Percentiles rank a stretch among this genome's conserved stretches.
These are phyloP conservation scores for Zygosaccharomyces pseudobailii DNA, from an alignment of 1,139 yeast species.

Conservation along the genomic window DNA sequence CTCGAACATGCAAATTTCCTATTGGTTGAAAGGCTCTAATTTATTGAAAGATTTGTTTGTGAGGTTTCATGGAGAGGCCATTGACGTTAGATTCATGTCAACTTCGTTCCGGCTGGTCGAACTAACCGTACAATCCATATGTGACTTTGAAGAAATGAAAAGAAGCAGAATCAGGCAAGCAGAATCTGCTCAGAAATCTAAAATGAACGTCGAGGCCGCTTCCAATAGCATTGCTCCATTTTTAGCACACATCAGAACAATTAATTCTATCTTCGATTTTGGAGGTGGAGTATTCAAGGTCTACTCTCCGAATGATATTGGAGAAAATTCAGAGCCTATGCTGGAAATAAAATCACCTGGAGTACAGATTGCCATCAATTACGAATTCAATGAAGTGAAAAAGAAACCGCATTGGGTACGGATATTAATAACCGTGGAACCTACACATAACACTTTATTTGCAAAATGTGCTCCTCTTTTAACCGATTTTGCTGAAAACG, in stretches of 20 bases:
- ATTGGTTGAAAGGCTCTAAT: constrained; percentile 39
- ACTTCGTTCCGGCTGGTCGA: constrained; percentile 48
- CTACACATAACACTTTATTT: constrained; percentile 66
- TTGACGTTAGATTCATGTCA: constrained; percentile 60
- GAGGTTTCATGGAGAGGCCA: constrained; percentile 56
- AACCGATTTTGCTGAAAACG: constrained; percentile 49
- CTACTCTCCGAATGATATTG: constrained; percentile 39
- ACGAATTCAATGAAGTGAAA: constrained; percentile 34
- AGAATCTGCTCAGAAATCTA: constrained; percentile 1
- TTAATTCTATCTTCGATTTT: constrained; percentile 52
- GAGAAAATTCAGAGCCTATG: constrained; percentile 48
- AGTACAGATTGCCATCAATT: constrained; percentile 51
- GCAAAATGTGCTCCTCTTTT: constrained; percentile 79
- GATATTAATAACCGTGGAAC: constrained; percentile 30
- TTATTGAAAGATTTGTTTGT: constrained; percentile 40
- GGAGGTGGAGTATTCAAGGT: constrained; percentile 68
- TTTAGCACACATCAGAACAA: constrained; percentile 38
- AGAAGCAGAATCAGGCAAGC: constrained; percentile 15
- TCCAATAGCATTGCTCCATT: constrained; percentile 26
- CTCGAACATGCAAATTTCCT: constrained; percentile 61
- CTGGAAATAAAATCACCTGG: constrained; percentile 75
- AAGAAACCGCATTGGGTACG: constrained; percentile 31
- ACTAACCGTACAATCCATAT: constrained; percentile 42
- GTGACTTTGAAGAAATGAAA: constrained; percentile 40
- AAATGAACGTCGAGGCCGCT: constrained; percentile 8